Percentiles rank a stretch among this genome's conserved stretches.
Conservation (phyloP, 345 rosid genomes). For the Isatis tinctoria region DNA sequence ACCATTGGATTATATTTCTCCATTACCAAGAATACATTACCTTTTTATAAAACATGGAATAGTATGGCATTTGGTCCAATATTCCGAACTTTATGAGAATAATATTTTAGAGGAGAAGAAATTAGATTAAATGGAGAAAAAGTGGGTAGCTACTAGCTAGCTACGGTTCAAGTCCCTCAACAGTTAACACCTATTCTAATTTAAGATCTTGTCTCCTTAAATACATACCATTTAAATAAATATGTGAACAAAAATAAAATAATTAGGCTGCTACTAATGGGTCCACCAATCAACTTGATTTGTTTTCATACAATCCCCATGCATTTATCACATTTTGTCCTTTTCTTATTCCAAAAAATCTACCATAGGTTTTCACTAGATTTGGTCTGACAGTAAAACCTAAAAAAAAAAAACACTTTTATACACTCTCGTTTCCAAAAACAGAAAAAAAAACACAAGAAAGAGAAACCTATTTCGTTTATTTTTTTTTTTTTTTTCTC, state of each 20-base stretch:
- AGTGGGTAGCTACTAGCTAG: neutral
- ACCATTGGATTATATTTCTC: neutral
- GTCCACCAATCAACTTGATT: constrained; percentile 9
- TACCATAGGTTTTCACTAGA: neutral
- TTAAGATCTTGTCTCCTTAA: neutral
- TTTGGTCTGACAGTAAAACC: constrained; percentile 7
- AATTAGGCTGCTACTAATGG: neutral
- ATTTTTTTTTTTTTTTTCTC: neutral
- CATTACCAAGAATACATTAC: neutral
- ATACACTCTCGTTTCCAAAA: neutral
- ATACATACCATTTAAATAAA: neutral
- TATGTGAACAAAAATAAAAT: neutral
- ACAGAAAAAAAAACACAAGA: neutral
- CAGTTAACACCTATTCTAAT: neutral
- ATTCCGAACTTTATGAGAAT: no score
- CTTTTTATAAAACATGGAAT: no score
- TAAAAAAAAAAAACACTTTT: neutral
- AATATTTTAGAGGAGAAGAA: no score
- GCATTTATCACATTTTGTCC: neutral
- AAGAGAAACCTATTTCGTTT: neutral
- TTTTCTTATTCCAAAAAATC: neutral
- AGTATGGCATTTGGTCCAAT: no score
- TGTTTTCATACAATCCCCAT: constrained; percentile 16
- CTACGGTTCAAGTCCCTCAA: neutral
- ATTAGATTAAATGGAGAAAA: neutral